phyloP scores from a whole-genome alignment of 176 grass and related monocot genomes.

The Pontederia paniculata region DNA sequence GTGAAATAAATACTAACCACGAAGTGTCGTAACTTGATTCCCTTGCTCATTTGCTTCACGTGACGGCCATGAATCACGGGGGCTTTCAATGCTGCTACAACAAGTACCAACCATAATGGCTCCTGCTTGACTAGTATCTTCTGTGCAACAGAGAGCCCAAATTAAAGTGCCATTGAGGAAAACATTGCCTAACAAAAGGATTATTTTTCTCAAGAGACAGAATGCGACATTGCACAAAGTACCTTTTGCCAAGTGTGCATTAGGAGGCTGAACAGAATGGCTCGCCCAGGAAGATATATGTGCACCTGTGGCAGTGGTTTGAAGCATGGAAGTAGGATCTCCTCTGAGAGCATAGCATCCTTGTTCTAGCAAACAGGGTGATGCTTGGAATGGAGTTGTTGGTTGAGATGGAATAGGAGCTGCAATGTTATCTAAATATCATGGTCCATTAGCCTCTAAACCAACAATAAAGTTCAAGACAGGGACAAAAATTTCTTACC shows the following conservation, averaged over 20 bases:
- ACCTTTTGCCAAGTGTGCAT: conserved; percentile 22
- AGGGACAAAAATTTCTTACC: neutral
- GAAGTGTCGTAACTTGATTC: neutral
- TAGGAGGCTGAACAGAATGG: conserved; percentile 25
- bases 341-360: conserved; percentile 16
- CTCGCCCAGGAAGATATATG: conserved; percentile 23
- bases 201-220: neutral
- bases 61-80: conserved; percentile 34
- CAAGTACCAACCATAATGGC: conserved; percentile 25
- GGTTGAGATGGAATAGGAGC: conserved; percentile 13
- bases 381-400: conserved; percentile 22
- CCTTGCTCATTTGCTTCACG: conserved; percentile 47
- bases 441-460: too few species aligned
- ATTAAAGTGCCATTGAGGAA: conserved; percentile 1
- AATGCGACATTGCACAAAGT: conserved; percentile 21
- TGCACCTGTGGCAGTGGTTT: conserved; percentile 20
- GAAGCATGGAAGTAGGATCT: conserved; percentile 23
- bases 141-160: neutral
- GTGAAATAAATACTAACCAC: too few species aligned
- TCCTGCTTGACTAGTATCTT: conserved; percentile 12
- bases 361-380: conserved; percentile 34
- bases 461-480: neutral
- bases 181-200: neutral
- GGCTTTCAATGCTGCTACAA: conserved; percentile 41
- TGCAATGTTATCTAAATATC: neutral